Conservation (phyloP, 495 filamentous ascomycete genomes). For the Penicillium canariense region DNA sequence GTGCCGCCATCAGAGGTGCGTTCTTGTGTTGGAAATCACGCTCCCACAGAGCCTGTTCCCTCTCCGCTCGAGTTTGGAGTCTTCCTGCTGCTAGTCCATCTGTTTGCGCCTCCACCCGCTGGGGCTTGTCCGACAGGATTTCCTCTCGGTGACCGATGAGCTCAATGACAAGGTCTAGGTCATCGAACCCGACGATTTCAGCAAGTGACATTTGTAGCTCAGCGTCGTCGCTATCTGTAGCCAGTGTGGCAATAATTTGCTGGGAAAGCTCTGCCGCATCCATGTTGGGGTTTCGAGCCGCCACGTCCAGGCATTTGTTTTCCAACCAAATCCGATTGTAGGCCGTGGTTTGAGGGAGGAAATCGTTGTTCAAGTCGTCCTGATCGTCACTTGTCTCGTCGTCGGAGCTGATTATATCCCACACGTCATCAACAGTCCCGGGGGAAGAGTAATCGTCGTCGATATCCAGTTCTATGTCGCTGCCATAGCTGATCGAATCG, state of each 20-base stretch:
- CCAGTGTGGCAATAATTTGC: slow-evolving; percentile 68
- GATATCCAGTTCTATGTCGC: slow-evolving; percentile 58
- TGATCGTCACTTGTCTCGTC: slow-evolving; percentile 54
- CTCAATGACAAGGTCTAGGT: slow-evolving; percentile 85
- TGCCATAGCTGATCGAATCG: slow-evolving; percentile 47
- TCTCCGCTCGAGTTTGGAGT: slow-evolving; percentile 70
- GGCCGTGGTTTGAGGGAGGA: slow-evolving; percentile 14
- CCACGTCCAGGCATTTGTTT: slow-evolving; percentile 59
- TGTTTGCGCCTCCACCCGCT: slow-evolving; percentile 37
- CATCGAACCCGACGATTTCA: slow-evolving; percentile 88
- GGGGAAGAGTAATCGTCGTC: slow-evolving; percentile 61
- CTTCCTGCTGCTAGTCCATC: slow-evolving; percentile 52
- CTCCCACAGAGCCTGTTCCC: slow-evolving; percentile 69
- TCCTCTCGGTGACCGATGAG: slow-evolving; percentile 70
- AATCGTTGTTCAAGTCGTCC: slow-evolving; percentile 27
- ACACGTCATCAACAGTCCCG: slow-evolving; percentile 73
- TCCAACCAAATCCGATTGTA: slow-evolving; percentile 60
- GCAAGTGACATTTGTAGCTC: slow-evolving; percentile 86
- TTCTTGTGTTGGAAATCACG: slow-evolving; percentile 82
- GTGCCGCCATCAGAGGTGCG: slow-evolving; percentile 59
- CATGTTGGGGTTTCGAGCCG: slow-evolving; percentile 59
- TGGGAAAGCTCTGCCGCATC: slow-evolving; percentile 60
- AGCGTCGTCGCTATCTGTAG: slow-evolving; percentile 67
- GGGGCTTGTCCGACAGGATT: slow-evolving; percentile 45
- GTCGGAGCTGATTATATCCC: slow-evolving; percentile 83